phyloP scores from a whole-genome alignment of 2,329 filamentous ascomycete species.

The Exophiala phaeomuriformis region DNA sequence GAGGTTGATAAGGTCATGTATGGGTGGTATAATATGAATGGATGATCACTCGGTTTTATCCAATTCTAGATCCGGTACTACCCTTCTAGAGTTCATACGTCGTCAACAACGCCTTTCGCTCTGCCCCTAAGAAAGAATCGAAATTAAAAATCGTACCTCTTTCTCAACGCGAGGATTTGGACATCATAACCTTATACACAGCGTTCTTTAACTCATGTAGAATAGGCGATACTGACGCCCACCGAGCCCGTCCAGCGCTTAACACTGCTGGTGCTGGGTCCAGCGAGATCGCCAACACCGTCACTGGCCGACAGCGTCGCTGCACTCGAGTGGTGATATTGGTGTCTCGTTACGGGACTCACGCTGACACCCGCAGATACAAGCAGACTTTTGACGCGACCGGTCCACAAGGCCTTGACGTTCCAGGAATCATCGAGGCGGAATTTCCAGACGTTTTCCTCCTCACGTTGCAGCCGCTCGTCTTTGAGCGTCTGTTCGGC shows the following conservation, averaged over 20 bases:
- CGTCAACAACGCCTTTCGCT: no score
- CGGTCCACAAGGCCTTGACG: constrained; percentile 86
- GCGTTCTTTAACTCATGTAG: constrained; percentile 12
- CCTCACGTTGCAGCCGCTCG: constrained; percentile 58
- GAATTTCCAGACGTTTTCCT: constrained; percentile 82
- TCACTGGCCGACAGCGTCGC: neutral
- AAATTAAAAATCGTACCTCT: no score
- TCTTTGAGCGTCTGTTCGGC: constrained; percentile 32
- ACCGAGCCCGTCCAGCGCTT: constrained; percentile 26
- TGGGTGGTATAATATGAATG: no score
- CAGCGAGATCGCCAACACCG: neutral
- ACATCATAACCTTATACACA: no score
- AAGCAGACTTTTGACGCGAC: constrained; percentile 80
- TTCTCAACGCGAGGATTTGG: no score
- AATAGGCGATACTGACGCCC: constrained; percentile 26
- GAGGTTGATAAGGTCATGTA: no score
- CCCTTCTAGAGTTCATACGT: no score
- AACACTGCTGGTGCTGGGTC: neutral
- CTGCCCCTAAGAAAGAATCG: no score
- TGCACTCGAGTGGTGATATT: neutral
- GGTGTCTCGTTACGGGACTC: constrained; percentile 43
- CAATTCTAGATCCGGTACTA: no score
- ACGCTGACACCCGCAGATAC: constrained; percentile 85
- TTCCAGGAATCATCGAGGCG: constrained; percentile 81
- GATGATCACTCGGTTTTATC: no score